Evolutionary conservation across 108 stramenopile species (phyloP), one percentile per base, ranked within the genome.

Genomic region (Discostella stelligeroides): DNA sequence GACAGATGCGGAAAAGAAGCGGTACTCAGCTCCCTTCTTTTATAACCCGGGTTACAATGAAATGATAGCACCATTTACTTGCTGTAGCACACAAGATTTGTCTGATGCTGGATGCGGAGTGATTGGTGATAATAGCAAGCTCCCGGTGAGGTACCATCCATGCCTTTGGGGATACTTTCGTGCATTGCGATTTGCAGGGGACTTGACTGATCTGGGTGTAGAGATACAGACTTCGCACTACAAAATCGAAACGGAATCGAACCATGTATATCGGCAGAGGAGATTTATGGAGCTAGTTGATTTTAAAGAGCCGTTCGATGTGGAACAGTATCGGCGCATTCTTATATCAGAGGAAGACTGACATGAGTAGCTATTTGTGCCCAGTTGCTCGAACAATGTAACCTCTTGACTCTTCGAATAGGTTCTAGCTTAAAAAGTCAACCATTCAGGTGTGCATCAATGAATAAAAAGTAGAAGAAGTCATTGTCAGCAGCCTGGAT

Each of bases 11-110:
- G 45, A 41, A 12, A 82, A 79, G 57, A 68, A 70, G 47, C 66
- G 97, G 54, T 95, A 92, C 63, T 95, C 94, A 12, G 92, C 94
- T 9, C 97, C 97, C 3, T 97, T 95, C 73, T 97, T 97, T 68
- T 96, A 94, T 66, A 97, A 97, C 73, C 97, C 97, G 8, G 70
- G 84, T 11, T 97, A 92, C 57, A 74, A 76, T 47, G 59, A 85
- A 14, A 38, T 74, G 24, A 75, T 92, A 43, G 29, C 73, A 45
- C 91, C 87, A 0, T 53, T 89, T 37, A 40, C 37, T 17, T 76
- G 58, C 43, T 72, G 45, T 66, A 55, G 27, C 47, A 63, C 24
- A n/a, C 15, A 53, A 11, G 17, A 25, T n/a, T n/a, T n/a, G n/a
- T n/a, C n/a, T 37, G 28, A 37, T n/a, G 14, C 9, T 28, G 25